Percentiles rank a stretch among this genome's conserved stretches.
These are phyloP conservation scores for Aphanomyces stellatus DNA, from an alignment of 352 stramenopile genomes.

Conservation along the genomic window DNA sequence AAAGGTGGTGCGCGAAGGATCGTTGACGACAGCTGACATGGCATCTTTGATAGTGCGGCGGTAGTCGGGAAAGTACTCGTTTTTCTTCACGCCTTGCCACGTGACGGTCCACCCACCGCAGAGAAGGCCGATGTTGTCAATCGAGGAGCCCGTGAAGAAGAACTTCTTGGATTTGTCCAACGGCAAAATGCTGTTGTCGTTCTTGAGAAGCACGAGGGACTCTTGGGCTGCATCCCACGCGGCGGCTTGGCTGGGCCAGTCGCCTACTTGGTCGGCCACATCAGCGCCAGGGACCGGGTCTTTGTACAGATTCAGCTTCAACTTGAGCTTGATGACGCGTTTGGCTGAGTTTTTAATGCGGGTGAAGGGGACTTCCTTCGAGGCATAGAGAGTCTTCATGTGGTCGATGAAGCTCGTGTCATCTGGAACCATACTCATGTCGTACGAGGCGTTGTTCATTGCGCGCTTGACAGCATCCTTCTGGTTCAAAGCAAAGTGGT, in stretches of 20 bases:
- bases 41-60: slow-evolving; percentile 50
- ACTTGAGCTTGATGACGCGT: slow-evolving; percentile 64
- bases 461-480: slow-evolving; percentile 56
- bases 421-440: slow-evolving; percentile 88
- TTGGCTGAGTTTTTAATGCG: slow-evolving; percentile 48
- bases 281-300: slow-evolving; percentile 40
- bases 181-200: slow-evolving; percentile 44
- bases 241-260: slow-evolving; percentile 35
- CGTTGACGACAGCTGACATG: slow-evolving; percentile 25
- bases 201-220: slow-evolving; percentile 80
- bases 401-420: slow-evolving; percentile 56
- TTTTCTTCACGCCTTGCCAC: slow-evolving; percentile 78
- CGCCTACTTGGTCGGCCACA: slow-evolving; percentile 39
- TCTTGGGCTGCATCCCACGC: slow-evolving; percentile 71
- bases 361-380: background rate
- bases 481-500: slow-evolving; percentile 37
- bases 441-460: slow-evolving; percentile 74
- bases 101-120: slow-evolving; percentile 74
- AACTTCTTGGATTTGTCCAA: slow-evolving; percentile 20
- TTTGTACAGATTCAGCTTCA: slow-evolving; percentile 59
- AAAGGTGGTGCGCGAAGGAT: background rate
- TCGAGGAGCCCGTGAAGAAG: slow-evolving; percentile 53
- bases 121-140: slow-evolving; percentile 58
- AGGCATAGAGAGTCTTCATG: slow-evolving; percentile 31
- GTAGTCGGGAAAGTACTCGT: slow-evolving; percentile 52